Conservation (phyloP, 2,329 filamentous ascomycete species). For the Aspergillus caelatus region DNA sequence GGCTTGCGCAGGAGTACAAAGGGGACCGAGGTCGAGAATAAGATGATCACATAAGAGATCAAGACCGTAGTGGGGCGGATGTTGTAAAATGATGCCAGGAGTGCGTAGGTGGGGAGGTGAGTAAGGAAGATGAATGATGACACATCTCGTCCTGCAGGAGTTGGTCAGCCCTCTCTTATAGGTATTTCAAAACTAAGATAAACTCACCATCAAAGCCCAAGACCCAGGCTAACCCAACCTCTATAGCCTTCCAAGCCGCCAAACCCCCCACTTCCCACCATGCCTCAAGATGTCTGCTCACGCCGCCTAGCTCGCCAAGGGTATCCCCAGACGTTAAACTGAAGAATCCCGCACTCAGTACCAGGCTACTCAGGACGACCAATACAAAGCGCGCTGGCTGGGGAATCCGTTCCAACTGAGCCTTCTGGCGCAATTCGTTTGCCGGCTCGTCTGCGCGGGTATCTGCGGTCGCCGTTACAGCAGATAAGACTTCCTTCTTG, state of each 20-base stretch:
- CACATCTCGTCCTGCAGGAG: constrained; percentile 63
- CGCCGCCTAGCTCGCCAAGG: constrained; percentile 65
- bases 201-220: constrained; percentile 65
- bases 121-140: constrained; percentile 69
- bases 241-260: constrained; percentile 61
- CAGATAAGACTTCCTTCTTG: constrained; percentile 27
- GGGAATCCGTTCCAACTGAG: constrained; percentile 31
- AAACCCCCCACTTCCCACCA: constrained; percentile 63
- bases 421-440: constrained; percentile 15
- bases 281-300: constrained; percentile 66
- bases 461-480: constrained; percentile 14
- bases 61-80: constrained; percentile 65
- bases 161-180: neutral
- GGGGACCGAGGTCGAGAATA: constrained; percentile 69
- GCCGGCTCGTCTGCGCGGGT: constrained; percentile 11
- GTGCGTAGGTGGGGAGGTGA: constrained; percentile 74
- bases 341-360: constrained; percentile 66
- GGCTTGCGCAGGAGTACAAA: constrained; percentile 74
- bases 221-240: constrained; percentile 74
- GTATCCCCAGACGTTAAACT: constrained; percentile 63
- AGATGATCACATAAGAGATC: constrained; percentile 67
- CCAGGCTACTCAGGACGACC: constrained; percentile 57
- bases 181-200: neutral
- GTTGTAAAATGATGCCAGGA: constrained; percentile 77
- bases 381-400: constrained; percentile 48